Conservation (phyloP, 164 flowering plant genomes). For the Nymphaea colorata region DNA sequence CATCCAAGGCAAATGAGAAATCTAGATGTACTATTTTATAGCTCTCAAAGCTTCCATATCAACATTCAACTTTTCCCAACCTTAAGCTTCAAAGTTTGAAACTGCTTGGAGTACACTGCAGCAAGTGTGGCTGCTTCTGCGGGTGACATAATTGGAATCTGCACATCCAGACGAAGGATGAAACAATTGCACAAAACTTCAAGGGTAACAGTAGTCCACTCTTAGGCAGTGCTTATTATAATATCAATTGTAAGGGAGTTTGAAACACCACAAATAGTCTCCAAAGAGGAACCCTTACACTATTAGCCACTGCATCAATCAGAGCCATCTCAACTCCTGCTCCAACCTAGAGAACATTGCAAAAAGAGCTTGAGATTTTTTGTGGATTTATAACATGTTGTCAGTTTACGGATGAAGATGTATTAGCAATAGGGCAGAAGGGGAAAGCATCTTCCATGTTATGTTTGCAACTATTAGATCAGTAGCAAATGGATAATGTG, state of each 20-base stretch:
- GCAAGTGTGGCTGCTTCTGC: conserved; percentile 66
- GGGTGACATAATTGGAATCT: conserved; percentile 87
- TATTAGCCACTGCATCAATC: conserved; percentile 80
- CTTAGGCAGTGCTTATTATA: conserved; percentile 27
- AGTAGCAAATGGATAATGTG: too few species aligned
- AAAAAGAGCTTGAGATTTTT: too few species aligned
- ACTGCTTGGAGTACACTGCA: conserved; percentile 42
- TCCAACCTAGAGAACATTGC: conserved; percentile 42
- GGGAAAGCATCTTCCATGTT: too few species aligned
- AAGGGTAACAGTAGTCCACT: conserved; percentile 4
- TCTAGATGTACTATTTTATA: conserved; percentile 51
- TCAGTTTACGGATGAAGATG: too few species aligned
- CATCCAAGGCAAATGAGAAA: conserved; percentile 76
- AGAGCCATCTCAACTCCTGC: conserved; percentile 96
- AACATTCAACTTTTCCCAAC: conserved; percentile 68
- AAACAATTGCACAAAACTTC: neutral
- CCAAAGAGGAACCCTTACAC: conserved; percentile 72
- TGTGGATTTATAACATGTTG: too few species aligned
- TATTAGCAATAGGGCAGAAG: too few species aligned
- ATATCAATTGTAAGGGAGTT: conserved; percentile 77
- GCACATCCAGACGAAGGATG: conserved; percentile 7
- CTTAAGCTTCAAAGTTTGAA: conserved; percentile 75
- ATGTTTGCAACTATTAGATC: too few species aligned
- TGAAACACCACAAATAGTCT: conserved; percentile 69
- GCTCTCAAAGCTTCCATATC: conserved; percentile 85